phyloP scores from a whole-genome alignment of 805 yeast genomes.

The Scheffersomyces lignosus region DNA sequence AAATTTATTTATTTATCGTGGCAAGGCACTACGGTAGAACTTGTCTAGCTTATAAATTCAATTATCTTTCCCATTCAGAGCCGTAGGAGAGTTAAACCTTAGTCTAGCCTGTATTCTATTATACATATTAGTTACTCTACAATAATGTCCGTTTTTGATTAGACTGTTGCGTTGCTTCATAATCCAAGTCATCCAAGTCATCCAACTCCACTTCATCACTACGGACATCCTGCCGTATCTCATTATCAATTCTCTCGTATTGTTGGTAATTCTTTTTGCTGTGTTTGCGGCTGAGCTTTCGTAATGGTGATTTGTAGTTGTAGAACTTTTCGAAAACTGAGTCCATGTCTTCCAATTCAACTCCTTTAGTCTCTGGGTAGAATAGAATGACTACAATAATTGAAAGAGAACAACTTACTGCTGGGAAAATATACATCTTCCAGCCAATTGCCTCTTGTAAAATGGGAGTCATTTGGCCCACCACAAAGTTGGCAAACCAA shows the following conservation, averaged over 20 bases:
- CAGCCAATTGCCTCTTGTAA: constrained; percentile 40
- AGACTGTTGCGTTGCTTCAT: no score
- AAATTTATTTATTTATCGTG: no score
- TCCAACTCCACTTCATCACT: neutral
- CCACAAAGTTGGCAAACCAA: constrained; percentile 46
- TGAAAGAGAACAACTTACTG: constrained; percentile 35
- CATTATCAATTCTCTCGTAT: neutral
- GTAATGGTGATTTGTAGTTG: constrained; percentile 14
- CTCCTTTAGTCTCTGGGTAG: constrained; percentile 47
- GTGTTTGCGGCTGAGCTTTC: neutral
- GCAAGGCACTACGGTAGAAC: no score
- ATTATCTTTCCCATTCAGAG: no score
- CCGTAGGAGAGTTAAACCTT: no score
- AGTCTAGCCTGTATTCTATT: no score
- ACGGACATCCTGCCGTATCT: no score
- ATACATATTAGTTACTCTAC: no score
- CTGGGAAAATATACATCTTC: constrained; percentile 44
- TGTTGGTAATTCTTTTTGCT: neutral
- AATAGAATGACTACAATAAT: constrained; percentile 32
- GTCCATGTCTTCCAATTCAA: constrained; percentile 45
- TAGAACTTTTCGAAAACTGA: constrained; percentile 35
- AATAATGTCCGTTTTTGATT: no score
- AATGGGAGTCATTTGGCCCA: constrained; percentile 46
- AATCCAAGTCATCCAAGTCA: neutral
- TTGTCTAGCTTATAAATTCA: no score